Percentiles rank a stretch among this genome's conserved stretches.
Conservation (phyloP, 2,329 filamentous ascomycete species). For the Lecanicillium sp. region DNA sequence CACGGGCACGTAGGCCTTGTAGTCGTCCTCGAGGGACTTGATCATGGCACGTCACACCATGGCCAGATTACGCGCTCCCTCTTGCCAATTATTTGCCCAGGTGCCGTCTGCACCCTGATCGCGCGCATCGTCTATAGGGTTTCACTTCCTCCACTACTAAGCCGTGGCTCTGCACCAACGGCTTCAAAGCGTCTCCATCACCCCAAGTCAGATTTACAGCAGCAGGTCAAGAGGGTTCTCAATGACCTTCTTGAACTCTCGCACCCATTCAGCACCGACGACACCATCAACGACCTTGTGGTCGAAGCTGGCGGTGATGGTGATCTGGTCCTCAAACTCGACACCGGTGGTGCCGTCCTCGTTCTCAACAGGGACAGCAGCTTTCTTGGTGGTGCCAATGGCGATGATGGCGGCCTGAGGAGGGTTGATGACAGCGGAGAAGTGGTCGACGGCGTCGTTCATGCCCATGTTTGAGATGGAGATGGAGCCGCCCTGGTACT, state of each 20-base stretch:
- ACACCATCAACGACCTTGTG: slow-evolving; percentile 98
- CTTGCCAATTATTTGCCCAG: not conserved
- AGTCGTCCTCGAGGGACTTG: slow-evolving; percentile 11
- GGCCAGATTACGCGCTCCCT: not conserved
- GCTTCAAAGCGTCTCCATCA: not conserved
- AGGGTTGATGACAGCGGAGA: slow-evolving; percentile 98
- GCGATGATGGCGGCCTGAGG: slow-evolving; percentile 93
- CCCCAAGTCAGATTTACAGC: slow-evolving; percentile 49
- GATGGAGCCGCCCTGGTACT: slow-evolving; percentile 98
- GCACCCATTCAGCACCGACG: slow-evolving; percentile 93
- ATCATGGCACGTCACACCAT: not conserved
- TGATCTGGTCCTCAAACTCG: slow-evolving; percentile 96
- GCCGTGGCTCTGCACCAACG: slow-evolving; percentile 8
- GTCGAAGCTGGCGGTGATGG: slow-evolving; percentile 92
- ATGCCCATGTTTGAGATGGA: slow-evolving; percentile 99
- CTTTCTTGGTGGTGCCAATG: slow-evolving; percentile 92
- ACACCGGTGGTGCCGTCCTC: slow-evolving; percentile 69
- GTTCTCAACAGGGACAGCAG: slow-evolving; percentile 75
- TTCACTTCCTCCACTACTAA: slow-evolving; percentile 7
- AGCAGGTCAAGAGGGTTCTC: slow-evolving; percentile 96
- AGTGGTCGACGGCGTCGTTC: slow-evolving; percentile 92
- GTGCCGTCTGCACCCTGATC: slow-evolving; percentile 7
- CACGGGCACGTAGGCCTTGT: slow-evolving; percentile 25
- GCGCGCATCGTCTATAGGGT: slow-evolving; percentile 7
- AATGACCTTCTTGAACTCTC: slow-evolving; percentile 91